Percentiles rank a stretch among this genome's conserved stretches.
These are phyloP conservation scores for Candida vartiovaarae DNA, from an alignment of 805 yeast genomes.

Conservation along the genomic window DNA sequence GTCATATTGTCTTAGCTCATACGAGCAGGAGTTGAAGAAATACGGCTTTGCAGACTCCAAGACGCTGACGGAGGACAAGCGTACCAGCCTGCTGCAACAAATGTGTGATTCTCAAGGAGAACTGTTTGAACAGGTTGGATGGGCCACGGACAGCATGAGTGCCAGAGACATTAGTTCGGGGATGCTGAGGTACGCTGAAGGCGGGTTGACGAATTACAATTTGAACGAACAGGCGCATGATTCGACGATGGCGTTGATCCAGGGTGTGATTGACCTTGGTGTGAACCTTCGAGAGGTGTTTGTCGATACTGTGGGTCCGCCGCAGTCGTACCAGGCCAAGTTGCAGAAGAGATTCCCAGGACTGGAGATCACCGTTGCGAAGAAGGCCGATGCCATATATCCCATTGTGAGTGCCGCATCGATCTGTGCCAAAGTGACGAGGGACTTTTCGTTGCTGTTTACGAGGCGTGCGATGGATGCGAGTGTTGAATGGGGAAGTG, in stretches of 20 bases:
- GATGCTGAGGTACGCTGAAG: slow-evolving; percentile 51
- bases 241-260: slow-evolving; percentile 76
- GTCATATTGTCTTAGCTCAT: slow-evolving; percentile 61
- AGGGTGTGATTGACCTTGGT: slow-evolving; percentile 51
- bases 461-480: slow-evolving; percentile 25
- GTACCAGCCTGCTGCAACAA: slow-evolving; percentile 53
- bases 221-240: slow-evolving; percentile 96
- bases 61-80: slow-evolving; percentile 63
- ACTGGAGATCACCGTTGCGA: slow-evolving; percentile 72
- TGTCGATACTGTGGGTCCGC: slow-evolving; percentile 98
- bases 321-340: slow-evolving; percentile 73
- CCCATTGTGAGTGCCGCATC: slow-evolving; percentile 95
- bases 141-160: slow-evolving; percentile 80
- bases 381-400: slow-evolving; percentile 88
- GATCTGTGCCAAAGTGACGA: slow-evolving; percentile 91
- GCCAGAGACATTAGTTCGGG: slow-evolving; percentile 84
- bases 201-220: slow-evolving; percentile 40
- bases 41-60: slow-evolving; percentile 94
- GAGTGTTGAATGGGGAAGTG: slow-evolving; percentile 61
- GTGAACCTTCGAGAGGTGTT: slow-evolving; percentile 65
- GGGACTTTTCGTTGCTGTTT: slow-evolving; percentile 56
- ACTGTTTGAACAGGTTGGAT: slow-evolving; percentile 60
- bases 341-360: slow-evolving; percentile 62
- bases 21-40: slow-evolving; percentile 37
- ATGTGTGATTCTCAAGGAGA: slow-evolving; percentile 44